Base-by-base conservation (phyloP, 2,329 filamentous ascomycete genomes). In the Aspergillus versicolor region DNA sequence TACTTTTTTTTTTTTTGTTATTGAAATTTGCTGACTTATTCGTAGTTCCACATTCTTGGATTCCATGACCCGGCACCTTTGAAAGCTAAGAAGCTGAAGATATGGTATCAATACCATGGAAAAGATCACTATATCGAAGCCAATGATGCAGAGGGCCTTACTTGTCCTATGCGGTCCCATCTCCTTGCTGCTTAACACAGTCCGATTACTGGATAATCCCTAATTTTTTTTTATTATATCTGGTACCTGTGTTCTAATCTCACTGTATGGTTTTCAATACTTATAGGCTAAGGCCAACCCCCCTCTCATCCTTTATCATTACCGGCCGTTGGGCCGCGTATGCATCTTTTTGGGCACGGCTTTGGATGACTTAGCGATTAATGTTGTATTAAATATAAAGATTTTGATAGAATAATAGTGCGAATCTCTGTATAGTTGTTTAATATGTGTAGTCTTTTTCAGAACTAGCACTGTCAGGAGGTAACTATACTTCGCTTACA, bases 61-160 rank as follows among this genome's bases (percentile, higher is more conserved):
- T 79, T 78, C 65, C 67, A 76, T 54, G 76, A 79, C 47, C 76
- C 76, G 19, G 74, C 74, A 5, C 76, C 76, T 24, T 65, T 78
- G 19, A 59, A 70, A 38, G 70, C 72, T 17, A 79, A 79, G 61
- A 67, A 58, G 19, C 57, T 79, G 59, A 73, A 67, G 60, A 68
- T 78, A 44, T 72, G 74, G 71, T 79, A 79, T 59, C 66, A 44
- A n/a, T 79, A 76, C 63, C 67, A 67, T 42, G 71, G 71, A 2
- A 68, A 64, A 42, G 70, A 72, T 27, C 75, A 78, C 61, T 68
- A 70, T 19, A 70, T 73, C 42, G 74, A 77, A 56, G 70, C 69
- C 13, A 60, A 57, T 21, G 75, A 76, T 49, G 65, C 65, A 13
- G 73, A 77, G 56, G 69, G 66, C 34, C 49, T 77, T 43, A 58